Evolutionary conservation across 1,284 basidiomycete genomes (phyloP).

Genomic region (Coriolopsis trogii): DNA sequence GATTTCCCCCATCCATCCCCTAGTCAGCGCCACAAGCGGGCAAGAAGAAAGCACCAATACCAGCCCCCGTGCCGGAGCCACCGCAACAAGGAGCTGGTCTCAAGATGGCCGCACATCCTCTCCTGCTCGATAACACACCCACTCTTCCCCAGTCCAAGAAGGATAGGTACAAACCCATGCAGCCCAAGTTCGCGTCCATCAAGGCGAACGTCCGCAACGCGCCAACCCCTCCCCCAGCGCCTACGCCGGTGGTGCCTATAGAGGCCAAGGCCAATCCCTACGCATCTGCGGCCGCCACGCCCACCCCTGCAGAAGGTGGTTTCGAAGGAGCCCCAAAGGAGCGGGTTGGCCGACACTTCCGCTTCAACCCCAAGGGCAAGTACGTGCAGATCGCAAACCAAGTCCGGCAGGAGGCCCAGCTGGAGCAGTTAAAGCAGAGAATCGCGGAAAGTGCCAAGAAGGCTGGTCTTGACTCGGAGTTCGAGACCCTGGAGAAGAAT

Average conservation of each 20-base stretch:
- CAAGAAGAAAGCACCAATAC: slow-evolving; percentile 52
- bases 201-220: slow-evolving; percentile 81
- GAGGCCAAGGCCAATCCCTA: slow-evolving; percentile 74
- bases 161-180: slow-evolving; percentile 94
- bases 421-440: slow-evolving; percentile 90
- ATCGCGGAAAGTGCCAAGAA: slow-evolving; percentile 93
- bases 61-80: slow-evolving; percentile 52
- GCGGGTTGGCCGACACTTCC: slow-evolving; percentile 70
- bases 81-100: slow-evolving; percentile 80
- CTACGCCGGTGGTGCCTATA: slow-evolving; percentile 44
- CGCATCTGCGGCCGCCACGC: slow-evolving; percentile 50
- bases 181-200: slow-evolving; percentile 94
- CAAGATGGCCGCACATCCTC: slow-evolving; percentile 88
- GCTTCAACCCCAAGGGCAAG: slow-evolving; percentile 91
- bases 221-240: slow-evolving; percentile 63
- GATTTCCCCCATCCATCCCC: neutral
- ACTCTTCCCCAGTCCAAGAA: slow-evolving; percentile 75
- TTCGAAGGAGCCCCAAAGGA: slow-evolving; percentile 76
- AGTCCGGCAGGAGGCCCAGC: slow-evolving; percentile 80
- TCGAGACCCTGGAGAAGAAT: slow-evolving; percentile 87
- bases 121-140: slow-evolving; percentile 70
- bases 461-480: slow-evolving; percentile 91
- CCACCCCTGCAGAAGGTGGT: slow-evolving; percentile 54
- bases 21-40: slow-evolving; percentile 54
- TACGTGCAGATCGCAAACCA: slow-evolving; percentile 86